Evolutionary conservation across 345 rosid genomes (phyloP).

Genomic region (Camelina neglecta): DNA sequence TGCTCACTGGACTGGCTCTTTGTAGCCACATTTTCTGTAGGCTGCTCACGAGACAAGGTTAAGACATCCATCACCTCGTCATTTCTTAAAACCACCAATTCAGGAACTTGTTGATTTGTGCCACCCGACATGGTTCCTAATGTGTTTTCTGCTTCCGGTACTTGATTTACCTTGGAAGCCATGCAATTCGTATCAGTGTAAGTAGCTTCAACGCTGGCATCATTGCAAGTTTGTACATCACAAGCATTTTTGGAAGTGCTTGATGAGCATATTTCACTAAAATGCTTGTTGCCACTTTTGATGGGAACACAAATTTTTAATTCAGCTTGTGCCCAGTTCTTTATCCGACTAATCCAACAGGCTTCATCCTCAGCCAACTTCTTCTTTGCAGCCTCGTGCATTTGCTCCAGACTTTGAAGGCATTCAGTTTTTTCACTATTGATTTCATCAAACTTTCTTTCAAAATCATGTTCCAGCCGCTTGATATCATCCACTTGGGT

Average conservation of each 20-base stretch:
- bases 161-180: conserved; percentile 29
- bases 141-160: conserved; percentile 28
- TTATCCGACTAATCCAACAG: conserved; percentile 52
- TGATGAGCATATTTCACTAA: conserved; percentile 33
- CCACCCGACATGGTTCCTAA: conserved; percentile 30
- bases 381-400: conserved; percentile 51
- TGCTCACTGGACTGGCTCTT: conserved; percentile 39
- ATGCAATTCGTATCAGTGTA: conserved; percentile 22
- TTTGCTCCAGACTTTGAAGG: conserved; percentile 52
- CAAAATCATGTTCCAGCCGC: conserved; percentile 55
- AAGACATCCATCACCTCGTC: conserved; percentile 37
- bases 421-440: conserved; percentile 41
- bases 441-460: conserved; percentile 52
- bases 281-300: conserved; percentile 20
- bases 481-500: conserved; percentile 50
- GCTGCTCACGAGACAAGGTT: conserved; percentile 35
- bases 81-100: conserved; percentile 33
- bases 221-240: conserved; percentile 32
- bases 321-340: conserved; percentile 55
- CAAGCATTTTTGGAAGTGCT: conserved; percentile 31
- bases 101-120: conserved; percentile 26
- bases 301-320: conserved; percentile 35
- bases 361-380: conserved; percentile 53
- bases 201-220: conserved; percentile 35
- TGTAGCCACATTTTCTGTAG: conserved; percentile 31